Base-by-base conservation (phyloP, 106 monocot genomes). In the Alisma plantagoaquatica region DNA sequence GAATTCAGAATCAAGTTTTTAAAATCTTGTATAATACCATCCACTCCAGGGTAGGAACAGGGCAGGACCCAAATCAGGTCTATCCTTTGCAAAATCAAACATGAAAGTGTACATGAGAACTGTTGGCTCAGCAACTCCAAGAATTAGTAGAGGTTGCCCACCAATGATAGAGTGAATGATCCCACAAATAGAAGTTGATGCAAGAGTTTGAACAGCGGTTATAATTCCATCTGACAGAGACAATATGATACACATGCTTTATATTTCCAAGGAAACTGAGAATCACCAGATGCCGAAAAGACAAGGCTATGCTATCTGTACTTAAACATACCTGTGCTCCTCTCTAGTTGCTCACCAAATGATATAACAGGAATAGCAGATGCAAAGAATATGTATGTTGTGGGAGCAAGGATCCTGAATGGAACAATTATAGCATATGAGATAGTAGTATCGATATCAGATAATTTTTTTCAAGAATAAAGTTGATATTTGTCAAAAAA, bases 281-380 rank as follows among this genome's bases (percentile, higher is more conserved):
- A 16, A 20, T 19, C n/a, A 46, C 21, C 7, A 17, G 15, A 3
- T 25, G n/a, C 6, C 24, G 8, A 21, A 24, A 9, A 23, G 23
- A 49, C 10, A 23, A 23, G 18, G 22, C 33, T 19, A 23, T 19
- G 21, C 6, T 29, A 18, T 16, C 1, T 9, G 31, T 1, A 1
- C 27, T 42, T 41, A 21, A 55, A 20, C 48, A 15, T 32, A 64
- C 71, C 71, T 56, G 71, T 72, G 41, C 25, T 64, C 51, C 71
- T 64, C 44, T 72, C 71, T 24, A 72, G 58, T 25, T 72, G 71
- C 31, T 72, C 71, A 27, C 71, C 71, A 32, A 72, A 72, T 14
- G 71, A 72, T 51, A 72, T 72, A 30, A 72, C 71, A 28, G 71
- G 71, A 72, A 72, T 72, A 23, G 71, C 71, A 41, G 71, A 72